phyloP scores from a whole-genome alignment of 306 rosid species.

The Cyamopsis tetragonoloba region DNA sequence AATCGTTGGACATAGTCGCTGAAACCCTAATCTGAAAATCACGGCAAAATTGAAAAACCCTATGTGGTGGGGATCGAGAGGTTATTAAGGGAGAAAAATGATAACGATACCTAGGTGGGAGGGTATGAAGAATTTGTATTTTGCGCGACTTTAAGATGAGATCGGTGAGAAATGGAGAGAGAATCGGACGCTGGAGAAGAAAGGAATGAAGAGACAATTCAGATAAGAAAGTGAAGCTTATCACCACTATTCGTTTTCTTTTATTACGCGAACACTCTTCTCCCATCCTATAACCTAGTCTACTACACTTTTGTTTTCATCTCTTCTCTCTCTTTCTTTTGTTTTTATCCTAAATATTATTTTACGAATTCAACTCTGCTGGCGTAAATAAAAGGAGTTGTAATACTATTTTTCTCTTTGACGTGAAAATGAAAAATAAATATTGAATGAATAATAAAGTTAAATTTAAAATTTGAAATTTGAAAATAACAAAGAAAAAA shows the following conservation, averaged over 20 bases:
- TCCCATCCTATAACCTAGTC: neutral
- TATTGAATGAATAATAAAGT: no score
- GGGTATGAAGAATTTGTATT: conserved; percentile 38
- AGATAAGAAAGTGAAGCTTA: conserved; percentile 62
- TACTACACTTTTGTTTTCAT: neutral
- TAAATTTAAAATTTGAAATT: no score
- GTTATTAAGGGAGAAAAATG: neutral
- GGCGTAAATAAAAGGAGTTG: no score
- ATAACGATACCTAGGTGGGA: conserved; percentile 29
- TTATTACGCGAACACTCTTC: conserved; percentile 14
- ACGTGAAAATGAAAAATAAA: no score
- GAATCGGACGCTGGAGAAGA: conserved; percentile 99
- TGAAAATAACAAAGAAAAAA: no score
- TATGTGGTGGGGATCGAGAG: conserved; percentile 1
- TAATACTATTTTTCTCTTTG: no score
- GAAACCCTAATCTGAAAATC: conserved; percentile 46
- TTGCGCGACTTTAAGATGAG: conserved; percentile 70
- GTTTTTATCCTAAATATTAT: no score
- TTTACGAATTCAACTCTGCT: no score
- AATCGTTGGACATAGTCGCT: conserved; percentile 66
- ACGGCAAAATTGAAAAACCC: conserved; percentile 26
- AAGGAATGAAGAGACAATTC: conserved; percentile 68
- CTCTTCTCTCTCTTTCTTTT: neutral
- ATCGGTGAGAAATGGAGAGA: conserved; percentile 47
- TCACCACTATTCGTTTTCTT: conserved; percentile 91